Evolutionary conservation across 495 filamentous ascomycete genomes (phyloP), one percentile per base, ranked within the genome.

Genomic region (Aspergillus campestris): DNA sequence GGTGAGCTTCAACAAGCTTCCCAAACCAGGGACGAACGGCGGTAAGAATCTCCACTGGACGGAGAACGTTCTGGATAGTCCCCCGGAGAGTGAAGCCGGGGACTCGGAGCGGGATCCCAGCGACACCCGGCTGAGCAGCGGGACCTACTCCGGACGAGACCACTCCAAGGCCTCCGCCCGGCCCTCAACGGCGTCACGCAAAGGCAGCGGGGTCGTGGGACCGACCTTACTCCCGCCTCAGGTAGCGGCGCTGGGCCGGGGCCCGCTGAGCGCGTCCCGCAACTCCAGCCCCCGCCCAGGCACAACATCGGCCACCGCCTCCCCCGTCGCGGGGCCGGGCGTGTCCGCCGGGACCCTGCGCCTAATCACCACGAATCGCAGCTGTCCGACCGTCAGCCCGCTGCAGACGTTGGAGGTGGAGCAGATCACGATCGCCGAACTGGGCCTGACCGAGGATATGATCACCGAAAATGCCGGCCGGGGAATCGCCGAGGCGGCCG

Each of bases 21-120:
- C 82, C 3, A 86, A 87, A 52, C 81, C 84, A 6, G 85, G 86
- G 6, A 92, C 86, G 1, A 79, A 80, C 28, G 84, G 83, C 1
- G 89, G 88, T 10, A 94, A 94, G 73, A 96, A 96, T 53, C 67
- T 95, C 18, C 87, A 94, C 61, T 82, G 89, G 56, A 84, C 84
- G 1, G 91, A 97, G 59, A 96, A 94, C 52, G 91, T 97, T 18
- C 80, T 97, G 5, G 84, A 85, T 53, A 67, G 71, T 46, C 73
- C 72, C 15, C 74, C 67, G 46, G 85, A 82, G 58, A 87, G 82
- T 49, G 85, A 88, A 51, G 78, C 80, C 12, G 83, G 79, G 28
- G 83, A 85, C 29, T 69, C 71, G 13, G 74, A 80, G 8, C 70
- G 75, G 18, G 71, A 71, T 8, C 71, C 70, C 18, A 82, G 76